Evolutionary conservation across 2,329 filamentous ascomycete species (phyloP).

Genomic region (Rhynchosporium secalis): DNA sequence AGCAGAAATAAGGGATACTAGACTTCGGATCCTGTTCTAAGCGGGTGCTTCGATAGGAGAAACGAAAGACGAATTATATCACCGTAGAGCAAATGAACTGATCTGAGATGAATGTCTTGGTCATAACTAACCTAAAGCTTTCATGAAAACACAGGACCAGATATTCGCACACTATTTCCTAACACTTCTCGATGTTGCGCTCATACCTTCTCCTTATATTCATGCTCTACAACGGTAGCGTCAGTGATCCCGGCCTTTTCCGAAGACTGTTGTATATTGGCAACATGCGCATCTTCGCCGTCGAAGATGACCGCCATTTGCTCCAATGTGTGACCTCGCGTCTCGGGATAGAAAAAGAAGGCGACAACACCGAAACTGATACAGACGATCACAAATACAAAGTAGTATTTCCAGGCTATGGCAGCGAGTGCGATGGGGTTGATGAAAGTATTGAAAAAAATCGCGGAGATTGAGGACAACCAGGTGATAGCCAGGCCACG

Average conservation of each 20-base stretch:
- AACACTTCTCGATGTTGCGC: slow-evolving; percentile 48
- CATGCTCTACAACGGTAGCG: background rate
- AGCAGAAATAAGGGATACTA: too few species aligned
- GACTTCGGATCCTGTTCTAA: too few species aligned
- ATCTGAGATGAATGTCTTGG: slow-evolving; percentile 41
- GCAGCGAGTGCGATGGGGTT: slow-evolving; percentile 47
- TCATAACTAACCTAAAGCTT: background rate
- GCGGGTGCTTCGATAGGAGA: too few species aligned
- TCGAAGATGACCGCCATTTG: slow-evolving; percentile 29
- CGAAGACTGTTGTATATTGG: background rate
- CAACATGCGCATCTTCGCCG: slow-evolving; percentile 22
- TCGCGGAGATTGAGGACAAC: slow-evolving; percentile 42
- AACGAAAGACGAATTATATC: too few species aligned
- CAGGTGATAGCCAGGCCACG: slow-evolving; percentile 43
- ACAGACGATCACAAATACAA: slow-evolving; percentile 26
- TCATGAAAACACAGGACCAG: background rate
- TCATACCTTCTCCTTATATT: background rate
- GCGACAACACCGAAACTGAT: slow-evolving; percentile 16
- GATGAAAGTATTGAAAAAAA: slow-evolving; percentile 49
- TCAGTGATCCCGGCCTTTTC: background rate
- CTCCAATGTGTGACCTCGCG: slow-evolving; percentile 24
- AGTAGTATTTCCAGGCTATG: slow-evolving; percentile 42
- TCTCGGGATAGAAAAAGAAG: slow-evolving; percentile 27
- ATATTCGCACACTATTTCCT: slow-evolving; percentile 44
- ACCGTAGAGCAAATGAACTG: background rate